Conservation (phyloP, 306 rosid species). For the Comarum palustre region DNA sequence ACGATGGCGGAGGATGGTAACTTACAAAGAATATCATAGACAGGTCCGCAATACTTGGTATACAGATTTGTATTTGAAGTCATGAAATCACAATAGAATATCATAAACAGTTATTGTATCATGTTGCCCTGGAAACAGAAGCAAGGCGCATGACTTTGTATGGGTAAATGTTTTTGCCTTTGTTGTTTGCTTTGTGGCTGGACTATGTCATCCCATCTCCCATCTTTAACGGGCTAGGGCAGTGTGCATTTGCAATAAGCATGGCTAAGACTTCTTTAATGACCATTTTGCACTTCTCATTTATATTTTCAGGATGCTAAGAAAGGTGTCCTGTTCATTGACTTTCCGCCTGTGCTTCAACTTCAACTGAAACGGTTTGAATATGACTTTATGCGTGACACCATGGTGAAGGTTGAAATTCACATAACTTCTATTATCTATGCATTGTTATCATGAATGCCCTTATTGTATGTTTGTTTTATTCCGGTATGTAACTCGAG, state of each 20-base stretch:
- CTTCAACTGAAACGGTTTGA: conserved; percentile 97
- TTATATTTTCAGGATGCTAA: conserved; percentile 76
- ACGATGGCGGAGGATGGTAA: too few species aligned
- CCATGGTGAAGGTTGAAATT: conserved; percentile 91
- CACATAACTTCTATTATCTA: conserved; percentile 12
- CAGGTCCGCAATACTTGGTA: background rate
- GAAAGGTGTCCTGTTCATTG: conserved; percentile 93
- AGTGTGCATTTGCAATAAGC: background rate
- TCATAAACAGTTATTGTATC: background rate
- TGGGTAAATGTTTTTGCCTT: background rate
- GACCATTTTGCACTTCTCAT: background rate
- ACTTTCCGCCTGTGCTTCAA: conserved; percentile 97
- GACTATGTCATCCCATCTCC: background rate
- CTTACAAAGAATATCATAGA: too few species aligned
- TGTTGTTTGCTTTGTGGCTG: background rate
- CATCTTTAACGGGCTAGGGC: background rate
- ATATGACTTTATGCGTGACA: conserved; percentile 93
- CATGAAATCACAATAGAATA: background rate
- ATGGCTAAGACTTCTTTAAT: background rate
- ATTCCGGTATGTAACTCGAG: background rate
- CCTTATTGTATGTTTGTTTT: background rate
- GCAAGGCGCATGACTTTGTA: background rate
- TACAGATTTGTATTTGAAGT: background rate
- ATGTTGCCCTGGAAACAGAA: background rate
- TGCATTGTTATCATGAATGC: background rate